Percentiles rank a stretch among this genome's conserved stretches.
Conservation (phyloP, 1,284 basidiomycete genomes). For the Ustilago xerochloae region DNA sequence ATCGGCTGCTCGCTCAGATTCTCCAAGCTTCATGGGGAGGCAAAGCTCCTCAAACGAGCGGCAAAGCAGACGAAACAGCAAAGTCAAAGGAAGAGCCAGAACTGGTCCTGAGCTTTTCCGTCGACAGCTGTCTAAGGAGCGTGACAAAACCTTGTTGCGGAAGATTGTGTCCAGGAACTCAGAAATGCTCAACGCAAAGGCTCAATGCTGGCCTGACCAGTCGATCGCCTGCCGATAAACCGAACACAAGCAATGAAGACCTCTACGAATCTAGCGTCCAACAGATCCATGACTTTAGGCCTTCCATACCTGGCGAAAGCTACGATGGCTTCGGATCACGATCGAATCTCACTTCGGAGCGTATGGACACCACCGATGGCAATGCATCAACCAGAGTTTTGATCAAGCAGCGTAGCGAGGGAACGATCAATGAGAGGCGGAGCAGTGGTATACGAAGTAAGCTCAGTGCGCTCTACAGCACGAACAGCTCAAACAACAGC, state of each 20-base stretch:
- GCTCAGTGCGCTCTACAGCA: neutral
- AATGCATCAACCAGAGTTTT: neutral
- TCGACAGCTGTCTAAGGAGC: slow-evolving; percentile 15
- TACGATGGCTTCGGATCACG: neutral
- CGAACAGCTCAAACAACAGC: slow-evolving; percentile 1
- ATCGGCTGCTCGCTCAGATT: slow-evolving; percentile 21
- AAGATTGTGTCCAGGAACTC: too few species aligned
- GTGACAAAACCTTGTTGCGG: neutral
- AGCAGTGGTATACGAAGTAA: neutral
- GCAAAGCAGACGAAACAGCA: neutral
- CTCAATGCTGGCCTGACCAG: neutral
- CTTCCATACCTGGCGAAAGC: neutral
- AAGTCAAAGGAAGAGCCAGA: slow-evolving; percentile 1
- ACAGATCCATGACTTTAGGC: slow-evolving; percentile 39
- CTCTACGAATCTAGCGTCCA: slow-evolving; percentile 10
- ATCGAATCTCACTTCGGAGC: neutral
- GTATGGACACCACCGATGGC: neutral
- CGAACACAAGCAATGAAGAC: neutral
- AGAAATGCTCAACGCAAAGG: neutral
- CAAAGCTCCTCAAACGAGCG: slow-evolving; percentile 2
- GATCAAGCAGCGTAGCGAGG: neutral
- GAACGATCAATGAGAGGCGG: neutral
- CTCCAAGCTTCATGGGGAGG: slow-evolving; percentile 16
- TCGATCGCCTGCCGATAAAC: neutral
- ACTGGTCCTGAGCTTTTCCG: slow-evolving; percentile 17